These are phyloP conservation scores for Micromonas pusilla DNA, from an alignment of 139 green algal genomes.

Conservation along the genomic window DNA sequence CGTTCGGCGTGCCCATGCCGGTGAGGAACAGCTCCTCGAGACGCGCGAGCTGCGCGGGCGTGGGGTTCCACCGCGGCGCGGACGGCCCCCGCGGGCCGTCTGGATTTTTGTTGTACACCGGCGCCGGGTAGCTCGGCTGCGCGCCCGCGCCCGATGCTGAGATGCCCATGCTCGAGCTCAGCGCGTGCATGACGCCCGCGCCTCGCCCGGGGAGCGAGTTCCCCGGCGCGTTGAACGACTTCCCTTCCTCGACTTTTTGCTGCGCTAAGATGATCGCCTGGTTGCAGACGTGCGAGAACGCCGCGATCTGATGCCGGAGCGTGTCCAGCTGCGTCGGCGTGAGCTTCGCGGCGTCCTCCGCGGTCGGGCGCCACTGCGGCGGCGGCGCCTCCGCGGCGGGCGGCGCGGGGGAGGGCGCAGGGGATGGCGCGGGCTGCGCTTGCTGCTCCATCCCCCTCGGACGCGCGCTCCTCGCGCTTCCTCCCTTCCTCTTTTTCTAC, in stretches of 20 bases:
- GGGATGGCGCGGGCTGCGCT: too few relatives aligned
- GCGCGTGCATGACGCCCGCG: not conserved
- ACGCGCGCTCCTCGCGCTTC: not conserved
- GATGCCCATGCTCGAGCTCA: not conserved
- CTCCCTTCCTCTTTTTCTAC: not conserved
- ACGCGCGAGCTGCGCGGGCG: slow-evolving; percentile 31
- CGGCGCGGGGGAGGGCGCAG: too few relatives aligned
- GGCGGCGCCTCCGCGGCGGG: too few relatives aligned
- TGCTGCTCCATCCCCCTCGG: not conserved
- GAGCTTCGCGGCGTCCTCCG: too few relatives aligned
- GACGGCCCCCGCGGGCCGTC: slow-evolving; percentile 10
- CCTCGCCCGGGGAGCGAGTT: too few relatives aligned
- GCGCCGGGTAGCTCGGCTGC: not conserved
- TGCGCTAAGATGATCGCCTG: slow-evolving; percentile 4
- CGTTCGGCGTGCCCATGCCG: slow-evolving; percentile 29
- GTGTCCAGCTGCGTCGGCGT: slow-evolving; percentile 17
- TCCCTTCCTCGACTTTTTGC: not conserved
- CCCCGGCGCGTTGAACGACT: not conserved
- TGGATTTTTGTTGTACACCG: not conserved
- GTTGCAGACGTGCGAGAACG: slow-evolving; percentile 22
- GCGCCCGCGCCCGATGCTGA: not conserved
- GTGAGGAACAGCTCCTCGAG: slow-evolving; percentile 36
- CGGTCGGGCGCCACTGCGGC: too few relatives aligned
- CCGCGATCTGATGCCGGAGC: slow-evolving; percentile 15
- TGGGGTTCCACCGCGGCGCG: slow-evolving; percentile 38